phyloP scores from a whole-genome alignment of 2,329 filamentous ascomycete species.

The Camptophora hylomeconis region DNA sequence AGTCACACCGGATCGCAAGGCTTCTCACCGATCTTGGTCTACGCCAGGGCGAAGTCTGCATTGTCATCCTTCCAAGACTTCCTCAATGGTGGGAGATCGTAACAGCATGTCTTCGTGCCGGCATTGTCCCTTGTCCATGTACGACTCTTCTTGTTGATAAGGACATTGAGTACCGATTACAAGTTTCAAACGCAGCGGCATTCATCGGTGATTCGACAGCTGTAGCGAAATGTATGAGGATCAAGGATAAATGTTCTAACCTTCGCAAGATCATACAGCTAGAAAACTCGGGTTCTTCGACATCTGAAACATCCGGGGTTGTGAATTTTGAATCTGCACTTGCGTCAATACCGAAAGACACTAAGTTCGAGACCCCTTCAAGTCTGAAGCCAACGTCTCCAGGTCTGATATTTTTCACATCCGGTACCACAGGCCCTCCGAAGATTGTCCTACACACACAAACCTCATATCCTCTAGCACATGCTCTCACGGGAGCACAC shows the following conservation, averaged over 20 bases:
- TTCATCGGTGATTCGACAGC: slow-evolving; percentile 26
- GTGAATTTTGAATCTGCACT: slow-evolving; percentile 19
- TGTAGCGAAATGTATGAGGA: slow-evolving; percentile 22
- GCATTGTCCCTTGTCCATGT: slow-evolving; percentile 26
- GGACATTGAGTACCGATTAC: slow-evolving; percentile 27
- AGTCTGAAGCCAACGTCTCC: slow-evolving; percentile 19
- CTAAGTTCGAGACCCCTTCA: slow-evolving; percentile 8
- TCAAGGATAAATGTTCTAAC: slow-evolving; percentile 20
- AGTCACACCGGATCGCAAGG: slow-evolving; percentile 24
- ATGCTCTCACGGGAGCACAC: slow-evolving; percentile 26
- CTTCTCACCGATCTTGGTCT: slow-evolving; percentile 23
- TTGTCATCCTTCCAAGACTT: slow-evolving; percentile 25
- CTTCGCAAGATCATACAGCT: slow-evolving; percentile 24
- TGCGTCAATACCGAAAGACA: slow-evolving; percentile 15
- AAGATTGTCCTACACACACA: slow-evolving; percentile 32
- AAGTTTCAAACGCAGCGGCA: slow-evolving; percentile 22
- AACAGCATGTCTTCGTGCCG: slow-evolving; percentile 23
- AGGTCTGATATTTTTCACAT: slow-evolving; percentile 28
- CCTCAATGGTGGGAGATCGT: slow-evolving; percentile 30
- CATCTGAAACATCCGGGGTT: slow-evolving; percentile 15
- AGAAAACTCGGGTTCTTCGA: slow-evolving; percentile 5
- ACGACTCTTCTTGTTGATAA: slow-evolving; percentile 26
- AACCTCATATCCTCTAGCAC: slow-evolving; percentile 27
- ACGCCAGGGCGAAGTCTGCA: slow-evolving; percentile 22
- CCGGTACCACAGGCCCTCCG: slow-evolving; percentile 27